A percentile compares a stretch with the other conserved stretches of the same genome.
phyloP scores from a whole-genome alignment of 441 rosid species.

The Pelargonium myrrhifolium region DNA sequence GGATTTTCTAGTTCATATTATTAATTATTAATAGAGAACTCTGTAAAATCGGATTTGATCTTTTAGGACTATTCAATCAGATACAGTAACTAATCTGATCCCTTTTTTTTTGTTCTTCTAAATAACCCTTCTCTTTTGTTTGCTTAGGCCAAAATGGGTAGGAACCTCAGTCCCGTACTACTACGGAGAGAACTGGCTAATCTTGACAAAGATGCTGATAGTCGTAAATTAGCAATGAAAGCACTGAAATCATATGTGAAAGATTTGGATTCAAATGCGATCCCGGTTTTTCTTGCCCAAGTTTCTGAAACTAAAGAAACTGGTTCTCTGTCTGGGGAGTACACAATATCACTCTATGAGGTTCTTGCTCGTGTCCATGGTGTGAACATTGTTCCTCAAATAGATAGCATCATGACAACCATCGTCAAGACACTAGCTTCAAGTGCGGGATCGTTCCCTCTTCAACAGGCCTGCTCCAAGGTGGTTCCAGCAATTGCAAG shows the following conservation, averaged over 20 bases:
- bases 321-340: slow-evolving; percentile 73
- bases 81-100: background rate
- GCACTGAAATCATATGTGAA: slow-evolving; percentile 82
- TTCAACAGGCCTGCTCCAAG: slow-evolving; percentile 95
- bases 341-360: slow-evolving; percentile 91
- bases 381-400: slow-evolving; percentile 73
- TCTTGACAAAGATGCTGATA: slow-evolving; percentile 84
- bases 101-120: no score
- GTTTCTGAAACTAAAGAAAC: slow-evolving; percentile 93
- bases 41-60: background rate
- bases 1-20: background rate
- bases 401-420: slow-evolving; percentile 70
- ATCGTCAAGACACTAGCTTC: slow-evolving; percentile 72
- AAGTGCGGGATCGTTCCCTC: slow-evolving; percentile 84
- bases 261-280: slow-evolving; percentile 81
- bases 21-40: background rate
- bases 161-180: slow-evolving; percentile 63
- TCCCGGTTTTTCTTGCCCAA: slow-evolving; percentile 78
- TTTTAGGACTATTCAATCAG: background rate
- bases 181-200: slow-evolving; percentile 71
- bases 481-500: slow-evolving; percentile 94
- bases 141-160: slow-evolving; percentile 53
- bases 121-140: slow-evolving; percentile 12
- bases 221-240: slow-evolving; percentile 88
- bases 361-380: slow-evolving; percentile 97